Evolutionary conservation across 1,284 basidiomycete species (phyloP), one percentile per base, ranked within the genome.

Genomic region (Bothia castanella): DNA sequence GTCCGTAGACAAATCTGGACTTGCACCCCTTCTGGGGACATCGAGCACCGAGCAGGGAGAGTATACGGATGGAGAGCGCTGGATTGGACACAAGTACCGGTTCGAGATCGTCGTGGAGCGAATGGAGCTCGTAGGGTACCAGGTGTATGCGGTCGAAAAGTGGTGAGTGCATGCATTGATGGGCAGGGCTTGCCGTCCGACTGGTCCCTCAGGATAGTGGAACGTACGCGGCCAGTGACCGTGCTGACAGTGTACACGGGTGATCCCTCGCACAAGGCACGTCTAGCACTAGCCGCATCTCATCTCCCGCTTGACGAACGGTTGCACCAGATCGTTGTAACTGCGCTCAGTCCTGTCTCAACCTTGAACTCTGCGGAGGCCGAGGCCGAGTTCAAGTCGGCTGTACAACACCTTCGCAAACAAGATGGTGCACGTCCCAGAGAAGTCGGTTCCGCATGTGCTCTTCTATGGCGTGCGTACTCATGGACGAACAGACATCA

Each of bases 121-220:
- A 27, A 58, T 76, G 27, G 71, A 78, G 43, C 61, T 82, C 34
- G 66, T 66, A 29, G 84, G 84, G 2, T 89, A 82, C 68, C 86
- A 89, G 67, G 74, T 90, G 52, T 89, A 89, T 65, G 88, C 87
- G 0, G 89, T 91, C 9, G 85, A 91, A 72, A 87, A 86, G 68
- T 91, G 88, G 87, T 82, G 60, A 49, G 74, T 42, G n/a, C 43
- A 16, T 11, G 34, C 47, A 12, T 23, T 31, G 11, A 14, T 45
- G 27, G n/a, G 5, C 40, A 23, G 12, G 9, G 16, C 35, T 46
- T 19, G 42, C 48, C 47, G 32, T 53, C 42, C 51, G 42, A 56
- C 49, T 31, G 11, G 42, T 56, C 21, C 31, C 12, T 36, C 61
- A 85, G 83, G 85, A 75, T 89, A 52, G 80, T 85, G 13, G 80